Evolutionary conservation across 306 rosid genomes (phyloP).

Genomic region (Pyrus communis): DNA sequence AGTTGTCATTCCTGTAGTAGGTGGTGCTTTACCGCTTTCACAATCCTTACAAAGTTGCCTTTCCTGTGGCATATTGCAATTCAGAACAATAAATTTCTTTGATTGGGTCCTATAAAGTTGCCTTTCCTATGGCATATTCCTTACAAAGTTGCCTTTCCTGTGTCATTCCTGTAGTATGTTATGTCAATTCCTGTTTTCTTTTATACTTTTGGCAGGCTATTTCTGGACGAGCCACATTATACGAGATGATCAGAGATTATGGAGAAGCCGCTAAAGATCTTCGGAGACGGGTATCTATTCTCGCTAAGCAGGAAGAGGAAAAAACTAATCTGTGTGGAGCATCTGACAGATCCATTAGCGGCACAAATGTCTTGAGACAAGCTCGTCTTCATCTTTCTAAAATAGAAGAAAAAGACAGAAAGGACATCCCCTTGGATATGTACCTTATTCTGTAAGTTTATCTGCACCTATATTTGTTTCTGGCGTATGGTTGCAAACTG

Average conservation of each 20-base stretch:
- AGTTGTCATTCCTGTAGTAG: not conserved
- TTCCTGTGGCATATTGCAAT: not conserved
- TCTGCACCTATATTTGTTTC: not conserved
- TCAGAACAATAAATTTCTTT: not conserved
- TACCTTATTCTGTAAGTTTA: conserved; percentile 83
- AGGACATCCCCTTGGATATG: conserved; percentile 81
- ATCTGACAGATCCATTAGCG: conserved; percentile 49
- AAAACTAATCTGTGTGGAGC: conserved; percentile 38
- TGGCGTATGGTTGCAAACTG: not conserved
- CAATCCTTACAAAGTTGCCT: not conserved
- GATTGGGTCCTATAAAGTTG: not conserved
- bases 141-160: too few species aligned
- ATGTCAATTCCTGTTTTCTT: too few species aligned
- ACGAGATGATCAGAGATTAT: conserved; percentile 82
- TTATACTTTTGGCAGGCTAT: conserved; percentile 57
- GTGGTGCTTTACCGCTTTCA: not conserved
- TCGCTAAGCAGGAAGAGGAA: conserved; percentile 47
- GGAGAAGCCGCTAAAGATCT: conserved; percentile 80
- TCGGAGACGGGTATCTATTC: conserved; percentile 58
- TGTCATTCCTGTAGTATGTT: too few species aligned
- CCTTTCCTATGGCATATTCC: too few species aligned
- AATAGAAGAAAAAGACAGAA: conserved; percentile 76
- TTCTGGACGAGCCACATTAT: conserved; percentile 75
- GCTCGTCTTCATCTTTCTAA: conserved; percentile 53
- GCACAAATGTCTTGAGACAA: conserved; percentile 71